These are phyloP conservation scores for Colletotrichum sp. DNA, from an alignment of 2,329 filamentous ascomycete genomes.

Conservation along the genomic window DNA sequence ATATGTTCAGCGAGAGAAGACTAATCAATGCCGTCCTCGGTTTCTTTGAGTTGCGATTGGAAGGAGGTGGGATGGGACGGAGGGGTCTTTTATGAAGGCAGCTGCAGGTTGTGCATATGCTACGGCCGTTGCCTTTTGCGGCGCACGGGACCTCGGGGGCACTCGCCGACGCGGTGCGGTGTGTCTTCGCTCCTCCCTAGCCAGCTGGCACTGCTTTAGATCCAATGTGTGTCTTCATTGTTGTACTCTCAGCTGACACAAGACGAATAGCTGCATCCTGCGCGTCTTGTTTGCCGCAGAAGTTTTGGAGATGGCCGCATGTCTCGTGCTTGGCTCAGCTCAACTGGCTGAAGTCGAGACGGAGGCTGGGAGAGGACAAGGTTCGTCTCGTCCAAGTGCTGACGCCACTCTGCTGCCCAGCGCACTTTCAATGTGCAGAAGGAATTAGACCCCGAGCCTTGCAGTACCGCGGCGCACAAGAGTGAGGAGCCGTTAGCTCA, in stretches of 20 bases:
- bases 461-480: background rate
- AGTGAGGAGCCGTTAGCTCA: background rate
- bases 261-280: background rate
- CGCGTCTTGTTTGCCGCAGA: background rate
- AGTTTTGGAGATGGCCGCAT: background rate
- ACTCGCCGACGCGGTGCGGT: background rate
- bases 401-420: background rate
- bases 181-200: background rate
- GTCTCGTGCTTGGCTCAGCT: background rate
- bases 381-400: background rate
- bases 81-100: background rate
- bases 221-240: background rate
- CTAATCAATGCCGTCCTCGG: background rate
- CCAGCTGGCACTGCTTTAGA: background rate
- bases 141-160: constrained; percentile 2
- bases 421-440: background rate
- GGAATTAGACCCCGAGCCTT: background rate
- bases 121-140: constrained; percentile 1
- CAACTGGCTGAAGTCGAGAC: background rate
- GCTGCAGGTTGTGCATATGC: background rate
- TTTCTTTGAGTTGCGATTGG: background rate
- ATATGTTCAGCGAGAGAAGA: background rate
- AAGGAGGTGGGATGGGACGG: background rate
- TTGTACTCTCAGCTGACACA: background rate
- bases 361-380: background rate